Conservation (phyloP, 345 rosid species). For the Aquilaria yunnanensis region DNA sequence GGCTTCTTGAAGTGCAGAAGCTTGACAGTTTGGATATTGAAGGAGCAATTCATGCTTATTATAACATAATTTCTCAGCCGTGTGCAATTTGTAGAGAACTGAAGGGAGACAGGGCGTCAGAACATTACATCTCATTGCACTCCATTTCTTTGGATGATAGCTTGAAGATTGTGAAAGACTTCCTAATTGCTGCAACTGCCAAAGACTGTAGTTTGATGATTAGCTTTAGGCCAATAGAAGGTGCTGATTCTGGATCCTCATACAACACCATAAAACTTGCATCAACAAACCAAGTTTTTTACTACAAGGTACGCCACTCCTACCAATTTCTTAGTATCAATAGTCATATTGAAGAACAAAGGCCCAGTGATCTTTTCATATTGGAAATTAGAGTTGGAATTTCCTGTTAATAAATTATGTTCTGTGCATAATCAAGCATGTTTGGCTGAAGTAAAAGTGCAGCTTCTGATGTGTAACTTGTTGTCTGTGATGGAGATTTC, state of each 20-base stretch:
- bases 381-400: too few relatives aligned
- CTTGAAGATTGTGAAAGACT: constrained; percentile 61
- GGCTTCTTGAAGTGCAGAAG: constrained; percentile 66
- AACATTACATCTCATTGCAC: constrained; percentile 35
- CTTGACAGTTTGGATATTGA: constrained; percentile 59
- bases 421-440: too few relatives aligned
- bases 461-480: too few relatives aligned
- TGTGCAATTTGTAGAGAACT: constrained; percentile 46
- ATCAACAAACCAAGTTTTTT: constrained; percentile 55
- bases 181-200: constrained; percentile 67
- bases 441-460: too few relatives aligned
- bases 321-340: not conserved
- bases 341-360: too few relatives aligned
- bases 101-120: constrained; percentile 18
- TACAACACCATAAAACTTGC: constrained; percentile 29
- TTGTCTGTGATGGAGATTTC: not conserved
- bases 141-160: constrained; percentile 49
- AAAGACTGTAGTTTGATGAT: constrained; percentile 84
- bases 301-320: constrained; percentile 47
- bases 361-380: too few relatives aligned
- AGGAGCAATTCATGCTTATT: constrained; percentile 80
- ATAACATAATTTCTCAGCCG: constrained; percentile 49
- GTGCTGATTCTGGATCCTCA: constrained; percentile 24
- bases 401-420: too few relatives aligned
- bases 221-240: constrained; percentile 40